phyloP scores from a whole-genome alignment of 176 grass and related monocot species.

The Ensete glaucum region DNA sequence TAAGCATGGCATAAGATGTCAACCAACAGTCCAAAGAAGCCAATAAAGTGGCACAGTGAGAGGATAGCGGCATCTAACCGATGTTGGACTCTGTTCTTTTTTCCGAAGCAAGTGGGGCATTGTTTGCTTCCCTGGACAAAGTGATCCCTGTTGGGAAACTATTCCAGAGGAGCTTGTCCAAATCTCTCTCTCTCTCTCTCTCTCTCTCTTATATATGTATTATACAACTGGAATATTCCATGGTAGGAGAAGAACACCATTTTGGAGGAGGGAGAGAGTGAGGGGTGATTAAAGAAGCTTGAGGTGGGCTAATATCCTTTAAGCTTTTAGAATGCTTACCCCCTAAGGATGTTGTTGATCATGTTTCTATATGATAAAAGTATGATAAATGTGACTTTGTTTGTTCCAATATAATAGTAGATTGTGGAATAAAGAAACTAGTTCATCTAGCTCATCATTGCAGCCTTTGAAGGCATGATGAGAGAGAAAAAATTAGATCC shows the following conservation, averaged over 20 bases:
- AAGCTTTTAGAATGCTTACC: background rate
- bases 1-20: conserved; percentile 30
- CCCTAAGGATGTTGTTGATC: background rate
- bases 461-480: background rate
- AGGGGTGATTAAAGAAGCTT: too few species aligned
- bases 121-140: conserved; percentile 35
- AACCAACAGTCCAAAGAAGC: conserved; percentile 36
- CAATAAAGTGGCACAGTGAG: conserved; percentile 24
- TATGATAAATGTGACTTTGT: background rate
- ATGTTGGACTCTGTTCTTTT: conserved; percentile 19
- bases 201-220: background rate
- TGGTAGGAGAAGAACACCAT: too few species aligned
- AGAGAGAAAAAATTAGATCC: background rate
- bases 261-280: too few species aligned
- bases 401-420: background rate
- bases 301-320: too few species aligned
- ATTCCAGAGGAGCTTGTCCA: background rate
- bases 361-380: background rate
- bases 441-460: background rate
- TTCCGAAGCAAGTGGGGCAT: conserved; percentile 25
- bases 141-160: background rate
- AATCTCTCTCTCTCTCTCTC: background rate
- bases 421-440: background rate
- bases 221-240: too few species aligned
- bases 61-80: conserved; percentile 29